Evolutionary conservation across 257 asterid species (phyloP).

Genomic region (Solanum okadae): DNA sequence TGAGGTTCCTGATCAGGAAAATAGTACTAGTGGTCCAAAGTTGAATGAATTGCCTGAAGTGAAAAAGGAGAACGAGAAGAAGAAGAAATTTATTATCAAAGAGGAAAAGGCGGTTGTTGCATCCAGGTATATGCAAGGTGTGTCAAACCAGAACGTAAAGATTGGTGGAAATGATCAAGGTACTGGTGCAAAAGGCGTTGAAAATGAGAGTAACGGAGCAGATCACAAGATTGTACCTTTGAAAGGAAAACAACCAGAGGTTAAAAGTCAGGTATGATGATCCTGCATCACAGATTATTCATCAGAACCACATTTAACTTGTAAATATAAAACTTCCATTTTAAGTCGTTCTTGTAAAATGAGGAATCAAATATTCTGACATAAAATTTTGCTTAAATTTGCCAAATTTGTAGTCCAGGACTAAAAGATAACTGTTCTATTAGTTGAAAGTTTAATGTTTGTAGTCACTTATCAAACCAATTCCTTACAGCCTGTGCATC

Average conservation of each 20-base stretch:
- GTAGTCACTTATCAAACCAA: neutral
- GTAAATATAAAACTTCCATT: neutral
- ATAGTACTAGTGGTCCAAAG: constrained; percentile 9
- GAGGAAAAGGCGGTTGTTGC: constrained; percentile 72
- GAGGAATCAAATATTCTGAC: neutral
- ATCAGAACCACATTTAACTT: neutral
- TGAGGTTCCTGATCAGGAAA: constrained; percentile 14
- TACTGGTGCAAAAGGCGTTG: constrained; percentile 5
- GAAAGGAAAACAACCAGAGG: constrained; percentile 42
- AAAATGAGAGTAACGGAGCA: constrained; percentile 22
- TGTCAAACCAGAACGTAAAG: constrained; percentile 10
- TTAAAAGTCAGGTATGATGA: constrained; percentile 58
- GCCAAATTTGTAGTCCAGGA: neutral
- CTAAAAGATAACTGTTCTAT: neutral
- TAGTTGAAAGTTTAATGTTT: neutral
- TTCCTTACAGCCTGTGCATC: neutral
- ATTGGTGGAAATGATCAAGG: constrained; percentile 23
- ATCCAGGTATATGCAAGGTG: constrained; percentile 79
- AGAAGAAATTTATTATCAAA: constrained; percentile 46
- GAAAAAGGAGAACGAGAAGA: constrained; percentile 25
- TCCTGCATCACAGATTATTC: neutral
- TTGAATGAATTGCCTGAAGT: neutral
- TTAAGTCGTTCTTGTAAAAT: neutral
- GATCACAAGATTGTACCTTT: constrained; percentile 22
- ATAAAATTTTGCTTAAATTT: neutral